phyloP scores from a whole-genome alignment of 495 filamentous ascomycete genomes.

The Xylaria nigripes region DNA sequence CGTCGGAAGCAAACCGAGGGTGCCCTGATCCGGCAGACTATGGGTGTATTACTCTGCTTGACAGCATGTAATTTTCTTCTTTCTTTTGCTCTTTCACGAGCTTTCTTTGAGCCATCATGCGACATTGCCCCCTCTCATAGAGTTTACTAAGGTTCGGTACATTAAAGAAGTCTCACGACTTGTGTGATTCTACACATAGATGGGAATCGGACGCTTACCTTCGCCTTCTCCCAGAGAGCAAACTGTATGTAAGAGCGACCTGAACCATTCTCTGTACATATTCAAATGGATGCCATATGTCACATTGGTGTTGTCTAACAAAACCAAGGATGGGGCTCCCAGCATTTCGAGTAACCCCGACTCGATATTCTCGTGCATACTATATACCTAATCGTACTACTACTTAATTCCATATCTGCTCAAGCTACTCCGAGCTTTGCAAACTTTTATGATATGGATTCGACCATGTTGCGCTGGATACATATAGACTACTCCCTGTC shows the following conservation, averaged over 20 bases:
- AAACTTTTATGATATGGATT: neutral
- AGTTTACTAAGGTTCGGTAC: neutral
- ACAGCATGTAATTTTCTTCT: slow-evolving; percentile 15
- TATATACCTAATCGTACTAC: neutral
- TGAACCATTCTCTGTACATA: neutral
- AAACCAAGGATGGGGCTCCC: neutral
- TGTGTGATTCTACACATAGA: neutral
- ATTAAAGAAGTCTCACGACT: slow-evolving; percentile 2
- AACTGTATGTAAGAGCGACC: neutral
- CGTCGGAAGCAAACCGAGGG: neutral
- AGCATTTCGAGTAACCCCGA: neutral
- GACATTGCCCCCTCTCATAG: neutral
- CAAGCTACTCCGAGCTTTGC: neutral
- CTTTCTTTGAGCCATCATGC: neutral
- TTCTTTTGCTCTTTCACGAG: neutral
- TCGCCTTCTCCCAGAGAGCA: neutral
- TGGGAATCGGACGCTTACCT: neutral
- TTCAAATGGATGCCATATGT: neutral
- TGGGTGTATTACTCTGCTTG: slow-evolving; percentile 5
- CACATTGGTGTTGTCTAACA: neutral
- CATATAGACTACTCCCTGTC: too few relatives aligned
- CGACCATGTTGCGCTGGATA: too few relatives aligned
- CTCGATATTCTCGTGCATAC: neutral
- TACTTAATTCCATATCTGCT: neutral
- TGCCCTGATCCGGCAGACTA: neutral